Percentiles rank a stretch among this genome's conserved stretches.
phyloP scores from a whole-genome alignment of 352 stramenopile species.

The Phytophthora boehmeriae region DNA sequence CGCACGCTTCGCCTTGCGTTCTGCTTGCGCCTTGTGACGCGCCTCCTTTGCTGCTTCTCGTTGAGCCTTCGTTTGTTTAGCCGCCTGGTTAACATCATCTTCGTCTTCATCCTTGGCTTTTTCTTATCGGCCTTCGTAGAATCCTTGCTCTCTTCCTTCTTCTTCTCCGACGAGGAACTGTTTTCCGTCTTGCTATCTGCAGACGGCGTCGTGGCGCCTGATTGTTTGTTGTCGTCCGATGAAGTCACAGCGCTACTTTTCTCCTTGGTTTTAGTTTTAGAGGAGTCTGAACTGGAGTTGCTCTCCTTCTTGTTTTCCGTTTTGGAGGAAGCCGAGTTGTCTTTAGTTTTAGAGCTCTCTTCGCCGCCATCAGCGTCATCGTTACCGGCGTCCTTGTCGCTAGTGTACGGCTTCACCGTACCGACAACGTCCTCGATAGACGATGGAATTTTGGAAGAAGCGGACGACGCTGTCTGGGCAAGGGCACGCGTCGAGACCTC shows the following conservation, averaged over 20 bases:
- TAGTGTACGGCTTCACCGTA: conserved; percentile 25
- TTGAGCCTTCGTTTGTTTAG: conserved; percentile 20
- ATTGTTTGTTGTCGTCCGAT: conserved; percentile 1
- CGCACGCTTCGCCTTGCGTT: conserved; percentile 29
- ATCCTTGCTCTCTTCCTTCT: conserved; percentile 13
- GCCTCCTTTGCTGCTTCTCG: conserved; percentile 24
- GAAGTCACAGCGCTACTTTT: conserved; percentile 5
- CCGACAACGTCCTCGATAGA: conserved; percentile 7
- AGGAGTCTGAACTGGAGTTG: background rate
- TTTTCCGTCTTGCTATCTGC: background rate
- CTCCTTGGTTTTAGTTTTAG: conserved; percentile 2
- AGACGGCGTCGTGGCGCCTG: background rate
- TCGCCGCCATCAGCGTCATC: conserved; percentile 9
- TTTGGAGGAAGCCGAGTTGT: conserved; percentile 10
- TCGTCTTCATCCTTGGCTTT: conserved; percentile 8
- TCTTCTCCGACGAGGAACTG: conserved; percentile 1
- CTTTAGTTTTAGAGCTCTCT: conserved; percentile 20
- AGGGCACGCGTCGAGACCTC: conserved; percentile 11
- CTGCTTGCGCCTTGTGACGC: conserved; percentile 29
- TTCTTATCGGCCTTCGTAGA: conserved; percentile 3
- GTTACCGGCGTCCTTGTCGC: background rate
- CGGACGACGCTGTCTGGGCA: conserved; percentile 5
- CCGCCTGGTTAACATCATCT: conserved; percentile 8
- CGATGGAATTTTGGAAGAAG: background rate
- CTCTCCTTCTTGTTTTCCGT: conserved; percentile 1